Conservation (phyloP, 2,329 filamentous ascomycete genomes). For the Aspergillus hortae region DNA sequence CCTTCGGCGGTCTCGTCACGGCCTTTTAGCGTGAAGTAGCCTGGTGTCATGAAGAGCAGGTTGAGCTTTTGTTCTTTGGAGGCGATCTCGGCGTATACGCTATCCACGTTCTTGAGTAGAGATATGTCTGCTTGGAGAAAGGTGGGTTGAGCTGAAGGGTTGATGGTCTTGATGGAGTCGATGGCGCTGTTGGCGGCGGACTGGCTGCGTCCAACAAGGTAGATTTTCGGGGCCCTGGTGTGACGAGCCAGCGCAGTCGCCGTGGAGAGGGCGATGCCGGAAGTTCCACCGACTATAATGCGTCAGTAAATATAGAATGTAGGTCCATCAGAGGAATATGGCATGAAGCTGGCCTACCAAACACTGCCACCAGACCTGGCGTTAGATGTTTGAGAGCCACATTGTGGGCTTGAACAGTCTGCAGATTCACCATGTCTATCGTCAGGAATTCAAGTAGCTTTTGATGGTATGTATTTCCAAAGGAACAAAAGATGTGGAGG, state of each 20-base stretch:
- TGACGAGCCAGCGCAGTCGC: conserved; percentile 23
- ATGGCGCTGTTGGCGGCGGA: conserved; percentile 38
- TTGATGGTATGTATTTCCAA: too few relatives aligned
- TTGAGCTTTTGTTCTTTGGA: conserved; percentile 31
- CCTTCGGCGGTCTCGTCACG: conserved; percentile 43
- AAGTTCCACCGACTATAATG: conserved; percentile 20
- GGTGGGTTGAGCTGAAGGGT: conserved; percentile 42
- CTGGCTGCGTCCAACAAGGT: conserved; percentile 49
- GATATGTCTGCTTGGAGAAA: conserved; percentile 45
- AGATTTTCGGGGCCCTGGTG: conserved; percentile 46
- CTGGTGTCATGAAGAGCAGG: conserved; percentile 38
- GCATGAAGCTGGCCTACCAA: conserved; percentile 14
- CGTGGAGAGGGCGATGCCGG: conserved; percentile 9
- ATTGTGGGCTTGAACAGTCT: conserved; percentile 16
- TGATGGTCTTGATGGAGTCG: conserved; percentile 42
- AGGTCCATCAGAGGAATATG: conserved; percentile 42
- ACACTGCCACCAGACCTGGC: conserved; percentile 16
- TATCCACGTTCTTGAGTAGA: conserved; percentile 32
- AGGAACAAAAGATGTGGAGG: too few relatives aligned
- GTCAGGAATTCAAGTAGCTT: too few relatives aligned
- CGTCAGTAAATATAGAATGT: conserved; percentile 17
- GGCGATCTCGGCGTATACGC: conserved; percentile 28
- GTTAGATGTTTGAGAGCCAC: conserved; percentile 13
- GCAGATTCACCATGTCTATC: conserved; percentile 16
- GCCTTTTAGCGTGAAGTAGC: conserved; percentile 30